Percentiles rank a stretch among this genome's conserved stretches.
These are phyloP conservation scores for Pestalotiopsis sp. DNA, from an alignment of 2,329 filamentous ascomycete genomes.

Conservation along the genomic window DNA sequence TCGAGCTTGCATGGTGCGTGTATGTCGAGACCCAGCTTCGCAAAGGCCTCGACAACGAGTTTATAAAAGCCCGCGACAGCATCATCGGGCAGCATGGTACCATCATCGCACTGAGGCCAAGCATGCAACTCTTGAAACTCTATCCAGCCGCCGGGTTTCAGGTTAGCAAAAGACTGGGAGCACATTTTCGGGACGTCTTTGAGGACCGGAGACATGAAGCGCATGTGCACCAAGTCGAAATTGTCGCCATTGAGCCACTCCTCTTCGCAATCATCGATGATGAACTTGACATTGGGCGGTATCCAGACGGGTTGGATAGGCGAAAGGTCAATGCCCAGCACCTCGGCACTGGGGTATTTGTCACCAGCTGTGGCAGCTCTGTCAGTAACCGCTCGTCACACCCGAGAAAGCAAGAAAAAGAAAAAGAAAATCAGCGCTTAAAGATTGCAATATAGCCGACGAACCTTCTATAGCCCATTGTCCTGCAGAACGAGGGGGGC, in stretches of 20 bases:
- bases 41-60: conserved; percentile 28
- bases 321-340: conserved; percentile 36
- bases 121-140: conserved; percentile 52
- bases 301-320: conserved; percentile 52
- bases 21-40: conserved; percentile 41
- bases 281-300: conserved; percentile 39
- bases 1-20: conserved; percentile 37
- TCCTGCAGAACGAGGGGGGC: not conserved
- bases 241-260: conserved; percentile 56
- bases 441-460: conserved; percentile 40
- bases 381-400: conserved; percentile 11
- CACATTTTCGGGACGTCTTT: conserved; percentile 53
- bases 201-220: conserved; percentile 52
- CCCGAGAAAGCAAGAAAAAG: not conserved
- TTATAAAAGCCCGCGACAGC: conserved; percentile 35
- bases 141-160: conserved; percentile 53
- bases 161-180: conserved; percentile 37
- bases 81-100: conserved; percentile 44
- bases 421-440: conserved; percentile 32
- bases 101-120: conserved; percentile 42
- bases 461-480: conserved; percentile 26
- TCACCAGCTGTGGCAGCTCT: conserved; percentile 15
- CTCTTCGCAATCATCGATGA: conserved; percentile 48
- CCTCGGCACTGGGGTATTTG: conserved; percentile 29
- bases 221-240: conserved; percentile 60